phyloP scores from a whole-genome alignment of 495 filamentous ascomycete genomes.

The Penicillium paxilli region DNA sequence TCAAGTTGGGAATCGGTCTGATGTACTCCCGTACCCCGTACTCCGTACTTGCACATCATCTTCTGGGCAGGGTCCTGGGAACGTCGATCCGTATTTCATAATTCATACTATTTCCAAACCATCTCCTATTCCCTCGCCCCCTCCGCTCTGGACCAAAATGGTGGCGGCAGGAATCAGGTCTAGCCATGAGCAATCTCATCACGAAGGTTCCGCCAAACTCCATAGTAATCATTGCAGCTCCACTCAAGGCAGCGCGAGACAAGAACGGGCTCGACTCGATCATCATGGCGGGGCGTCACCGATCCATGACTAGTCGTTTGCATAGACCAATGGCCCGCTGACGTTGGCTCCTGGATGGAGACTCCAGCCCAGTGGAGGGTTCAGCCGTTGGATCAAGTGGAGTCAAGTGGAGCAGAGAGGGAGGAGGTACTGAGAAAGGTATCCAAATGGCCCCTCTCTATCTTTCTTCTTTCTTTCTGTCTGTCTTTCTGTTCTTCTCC shows the following conservation, averaged over 20 bases:
- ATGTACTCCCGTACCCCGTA: too few species aligned
- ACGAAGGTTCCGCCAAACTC: slow-evolving; percentile 17
- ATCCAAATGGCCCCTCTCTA: too few species aligned
- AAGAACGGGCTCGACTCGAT: slow-evolving; percentile 29
- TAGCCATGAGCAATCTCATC: background rate
- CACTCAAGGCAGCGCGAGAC: slow-evolving; percentile 2
- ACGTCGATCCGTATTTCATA: background rate
- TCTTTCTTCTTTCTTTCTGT: too few species aligned
- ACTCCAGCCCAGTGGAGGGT: slow-evolving; percentile 16
- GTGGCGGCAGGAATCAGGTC: background rate
- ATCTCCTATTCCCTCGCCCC: too few species aligned
- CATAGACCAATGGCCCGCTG: slow-evolving; percentile 25
- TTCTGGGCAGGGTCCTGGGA: too few species aligned
- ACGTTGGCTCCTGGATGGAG: slow-evolving; percentile 18
- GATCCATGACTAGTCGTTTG: slow-evolving; percentile 27
- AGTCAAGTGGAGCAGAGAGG: slow-evolving; percentile 12
- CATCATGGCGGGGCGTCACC: slow-evolving; percentile 30
- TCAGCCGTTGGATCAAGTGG: slow-evolving; percentile 34
- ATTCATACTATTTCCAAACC: too few species aligned
- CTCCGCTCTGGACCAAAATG: background rate
- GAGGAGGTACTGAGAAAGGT: slow-evolving; percentile 3
- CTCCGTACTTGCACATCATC: too few species aligned
- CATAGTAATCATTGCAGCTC: slow-evolving; percentile 5
- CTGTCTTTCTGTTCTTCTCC: too few species aligned
- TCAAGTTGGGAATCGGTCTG: too few species aligned